Evolutionary conservation across 2,329 filamentous ascomycete species (phyloP), one percentile per base, ranked within the genome.

Genomic region (Pseudogymnoascus sp.): DNA sequence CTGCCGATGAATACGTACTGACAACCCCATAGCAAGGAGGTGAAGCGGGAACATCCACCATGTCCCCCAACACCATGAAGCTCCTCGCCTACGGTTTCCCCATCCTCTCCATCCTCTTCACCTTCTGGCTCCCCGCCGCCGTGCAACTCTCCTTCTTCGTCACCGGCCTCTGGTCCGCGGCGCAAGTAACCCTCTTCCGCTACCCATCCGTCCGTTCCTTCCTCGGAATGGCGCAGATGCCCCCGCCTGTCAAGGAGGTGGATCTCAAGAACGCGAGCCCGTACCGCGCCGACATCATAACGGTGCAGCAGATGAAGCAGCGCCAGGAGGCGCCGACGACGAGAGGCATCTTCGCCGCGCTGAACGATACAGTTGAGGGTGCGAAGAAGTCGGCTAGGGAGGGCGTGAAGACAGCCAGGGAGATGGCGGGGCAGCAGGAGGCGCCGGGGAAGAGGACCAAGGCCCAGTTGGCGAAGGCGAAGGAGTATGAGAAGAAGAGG

Each of bases 71-170:
- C 23, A 73, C 78, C 66, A 71, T 74, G 65, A 78, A 75, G 37
- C 62, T 77, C 6, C 71, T 84, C 66, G 69, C 78, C 36, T 79
- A 77, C 63, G 75, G 77, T 43, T 69, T 90, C 31, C 86, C 88
- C 1, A 67, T 74, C 6, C 36, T 88, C 1, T 79, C 83, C 6
- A 75, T 84, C 31, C 1, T 76, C 4, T 77, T 89, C 71, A 86
- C 85, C 62, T 70, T 77, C 11, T 76, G 75, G 67, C 70, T 80
- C 54, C 75, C 75, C 21, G 73, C 83, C 23, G 80, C 78, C 19
- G 73, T 90, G 2, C 86, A 89, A 71, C 71, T 90, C 31, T 88
- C 85, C 77, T 89, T 91, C 76, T 74, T 82, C 62, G 68, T 76
- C 13, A 76, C 79, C 2, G 73, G 74, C 62, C 0, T 74, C 4